phyloP scores from a whole-genome alignment of 2,329 filamentous ascomycete genomes.

The Davidsoniella virescens region DNA sequence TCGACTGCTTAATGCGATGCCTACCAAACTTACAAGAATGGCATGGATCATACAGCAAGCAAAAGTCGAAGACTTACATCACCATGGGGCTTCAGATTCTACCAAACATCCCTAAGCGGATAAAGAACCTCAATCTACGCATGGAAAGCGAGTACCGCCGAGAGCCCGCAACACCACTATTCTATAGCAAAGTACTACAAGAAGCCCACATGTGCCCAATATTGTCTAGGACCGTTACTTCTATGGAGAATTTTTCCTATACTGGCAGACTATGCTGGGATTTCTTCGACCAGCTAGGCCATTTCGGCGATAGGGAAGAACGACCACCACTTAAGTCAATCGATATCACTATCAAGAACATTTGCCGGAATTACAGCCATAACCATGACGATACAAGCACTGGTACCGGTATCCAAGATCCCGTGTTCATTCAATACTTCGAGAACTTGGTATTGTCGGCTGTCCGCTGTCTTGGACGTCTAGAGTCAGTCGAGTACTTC shows the following conservation, averaged over 20 bases:
- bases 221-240: constrained; percentile 43
- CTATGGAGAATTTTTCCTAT: constrained; percentile 52
- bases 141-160: constrained; percentile 57
- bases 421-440: constrained; percentile 55
- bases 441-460: constrained; percentile 50
- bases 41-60: constrained; percentile 51
- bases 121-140: constrained; percentile 50
- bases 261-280: constrained; percentile 54
- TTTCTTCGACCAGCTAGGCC: constrained; percentile 47
- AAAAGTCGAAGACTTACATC: constrained; percentile 57
- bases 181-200: constrained; percentile 42
- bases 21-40: constrained; percentile 49
- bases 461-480: constrained; percentile 40
- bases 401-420: constrained; percentile 54
- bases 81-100: constrained; percentile 47
- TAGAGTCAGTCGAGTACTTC: constrained; percentile 45
- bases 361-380: constrained; percentile 33
- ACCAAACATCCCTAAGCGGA: constrained; percentile 35
- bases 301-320: not conserved
- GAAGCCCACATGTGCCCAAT: constrained; percentile 48
- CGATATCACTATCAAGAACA: constrained; percentile 59
- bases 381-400: constrained; percentile 36
- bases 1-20: constrained; percentile 41
- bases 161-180: constrained; percentile 42
- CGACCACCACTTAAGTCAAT: constrained; percentile 34